Conservation (phyloP, 352 stramenopile genomes). For the Globisporangium carolinianum region DNA sequence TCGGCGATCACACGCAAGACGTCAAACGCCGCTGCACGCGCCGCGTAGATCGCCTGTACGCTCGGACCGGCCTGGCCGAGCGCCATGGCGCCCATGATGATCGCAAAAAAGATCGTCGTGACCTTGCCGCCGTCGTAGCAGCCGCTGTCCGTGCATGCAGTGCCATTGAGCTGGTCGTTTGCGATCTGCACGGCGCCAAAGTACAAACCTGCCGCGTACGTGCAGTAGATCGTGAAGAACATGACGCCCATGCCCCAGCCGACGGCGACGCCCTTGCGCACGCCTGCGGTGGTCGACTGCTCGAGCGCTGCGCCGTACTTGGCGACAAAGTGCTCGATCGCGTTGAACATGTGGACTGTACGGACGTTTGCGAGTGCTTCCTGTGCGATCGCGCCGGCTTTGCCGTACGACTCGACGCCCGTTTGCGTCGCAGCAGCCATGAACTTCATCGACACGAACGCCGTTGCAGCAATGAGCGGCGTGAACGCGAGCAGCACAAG, state of each 20-base stretch:
- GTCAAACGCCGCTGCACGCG: constrained; percentile 42
- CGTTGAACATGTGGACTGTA: constrained; percentile 78
- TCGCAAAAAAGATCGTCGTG: constrained; percentile 59
- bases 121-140: constrained; percentile 66
- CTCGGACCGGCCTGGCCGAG: constrained; percentile 61
- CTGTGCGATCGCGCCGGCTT: constrained; percentile 65
- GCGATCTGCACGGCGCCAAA: constrained; percentile 67
- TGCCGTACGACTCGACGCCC: constrained; percentile 49
- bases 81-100: constrained; percentile 71
- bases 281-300: constrained; percentile 33
- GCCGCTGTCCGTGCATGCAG: constrained; percentile 23
- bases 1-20: constrained; percentile 67
- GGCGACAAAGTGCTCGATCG: constrained; percentile 39
- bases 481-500: constrained; percentile 58
- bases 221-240: constrained; percentile 61
- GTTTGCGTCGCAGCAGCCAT: constrained; percentile 37
- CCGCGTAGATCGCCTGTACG: constrained; percentile 45
- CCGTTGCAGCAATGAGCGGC: constrained; percentile 50
- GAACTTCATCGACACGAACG: constrained; percentile 44
- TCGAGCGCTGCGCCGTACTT: constrained; percentile 55
- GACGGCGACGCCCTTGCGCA: constrained; percentile 43
- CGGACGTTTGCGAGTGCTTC: constrained; percentile 65
- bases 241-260: constrained; percentile 56
- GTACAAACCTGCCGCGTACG: constrained; percentile 74
- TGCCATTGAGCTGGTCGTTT: constrained; percentile 45